A percentile compares a stretch with the other conserved stretches of the same genome.
Conservation (phyloP, 305 asterid species). For the Petunia hybrid region DNA sequence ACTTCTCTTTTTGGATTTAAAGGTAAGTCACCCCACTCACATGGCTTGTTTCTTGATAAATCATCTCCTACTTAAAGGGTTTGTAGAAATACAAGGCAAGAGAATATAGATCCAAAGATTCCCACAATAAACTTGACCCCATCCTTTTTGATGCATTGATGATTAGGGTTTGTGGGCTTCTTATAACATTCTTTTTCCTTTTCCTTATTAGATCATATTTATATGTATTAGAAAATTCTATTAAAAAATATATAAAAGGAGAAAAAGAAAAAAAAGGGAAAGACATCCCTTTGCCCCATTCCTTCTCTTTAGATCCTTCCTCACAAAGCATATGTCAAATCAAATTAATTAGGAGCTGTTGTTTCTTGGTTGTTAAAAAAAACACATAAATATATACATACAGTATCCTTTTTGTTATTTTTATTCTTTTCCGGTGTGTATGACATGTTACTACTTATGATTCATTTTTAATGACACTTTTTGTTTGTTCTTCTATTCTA, state of each 20-base stretch:
- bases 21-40: constrained; percentile 56
- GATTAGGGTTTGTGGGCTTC: constrained; percentile 40
- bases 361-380: constrained; percentile 43
- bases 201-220: background rate
- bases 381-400: background rate
- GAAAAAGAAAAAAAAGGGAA: constrained; percentile 21
- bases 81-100: background rate
- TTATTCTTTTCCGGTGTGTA: constrained; percentile 43
- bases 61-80: constrained; percentile 25
- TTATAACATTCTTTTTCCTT: background rate
- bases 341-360: constrained; percentile 31
- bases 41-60: constrained; percentile 50
- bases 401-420: constrained; percentile 41
- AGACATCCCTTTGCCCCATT: background rate
- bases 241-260: background rate
- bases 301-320: constrained; percentile 43
- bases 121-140: constrained; percentile 41
- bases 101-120: constrained; percentile 42
- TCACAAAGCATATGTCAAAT: constrained; percentile 44
- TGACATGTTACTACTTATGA: constrained; percentile 44
- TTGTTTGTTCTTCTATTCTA: constrained; percentile 45
- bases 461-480: constrained; percentile 41
- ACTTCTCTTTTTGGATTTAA: constrained; percentile 52
- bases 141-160: constrained; percentile 35
- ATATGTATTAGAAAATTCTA: background rate